These are phyloP conservation scores for Melanomma pulvis-pyrius DNA, from an alignment of 495 filamentous ascomycete species.

Conservation along the genomic window DNA sequence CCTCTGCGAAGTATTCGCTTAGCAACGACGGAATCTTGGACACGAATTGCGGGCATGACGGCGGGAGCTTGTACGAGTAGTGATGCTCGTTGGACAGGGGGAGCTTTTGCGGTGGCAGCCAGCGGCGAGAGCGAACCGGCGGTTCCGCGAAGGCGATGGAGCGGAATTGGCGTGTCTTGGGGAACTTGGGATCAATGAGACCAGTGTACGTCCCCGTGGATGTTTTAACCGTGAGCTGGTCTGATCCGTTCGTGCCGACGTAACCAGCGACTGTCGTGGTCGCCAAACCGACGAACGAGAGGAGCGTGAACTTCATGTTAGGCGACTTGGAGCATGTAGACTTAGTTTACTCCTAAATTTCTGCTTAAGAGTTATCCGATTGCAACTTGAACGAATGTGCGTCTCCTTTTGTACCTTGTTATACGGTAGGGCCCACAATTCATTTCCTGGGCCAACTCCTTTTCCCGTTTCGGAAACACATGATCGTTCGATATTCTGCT, in stretches of 20 bases:
- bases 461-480: too few species aligned
- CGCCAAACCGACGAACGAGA: conserved; percentile 12
- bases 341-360: too few species aligned
- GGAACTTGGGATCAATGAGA: conserved; percentile 18
- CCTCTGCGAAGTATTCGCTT: conserved; percentile 6
- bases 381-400: too few species aligned
- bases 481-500: too few species aligned
- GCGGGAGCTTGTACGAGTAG: neutral
- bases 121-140: conserved; percentile 7
- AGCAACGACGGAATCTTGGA: neutral
- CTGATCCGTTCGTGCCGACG: neutral
- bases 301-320: conserved; percentile 28
- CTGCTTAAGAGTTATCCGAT: too few species aligned
- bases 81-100: conserved; percentile 2
- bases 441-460: too few species aligned
- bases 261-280: neutral
- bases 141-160: conserved; percentile 21
- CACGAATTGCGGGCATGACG: conserved; percentile 21
- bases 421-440: too few species aligned
- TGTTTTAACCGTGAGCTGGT: conserved; percentile 16
- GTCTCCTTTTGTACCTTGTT: too few species aligned
- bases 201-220: conserved; percentile 16
- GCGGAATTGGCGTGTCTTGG: conserved; percentile 20
- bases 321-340: too few species aligned
- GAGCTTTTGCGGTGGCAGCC: conserved; percentile 16